phyloP scores from a whole-genome alignment of 2,329 filamentous ascomycete species.

The Dactylellina leptospora region DNA sequence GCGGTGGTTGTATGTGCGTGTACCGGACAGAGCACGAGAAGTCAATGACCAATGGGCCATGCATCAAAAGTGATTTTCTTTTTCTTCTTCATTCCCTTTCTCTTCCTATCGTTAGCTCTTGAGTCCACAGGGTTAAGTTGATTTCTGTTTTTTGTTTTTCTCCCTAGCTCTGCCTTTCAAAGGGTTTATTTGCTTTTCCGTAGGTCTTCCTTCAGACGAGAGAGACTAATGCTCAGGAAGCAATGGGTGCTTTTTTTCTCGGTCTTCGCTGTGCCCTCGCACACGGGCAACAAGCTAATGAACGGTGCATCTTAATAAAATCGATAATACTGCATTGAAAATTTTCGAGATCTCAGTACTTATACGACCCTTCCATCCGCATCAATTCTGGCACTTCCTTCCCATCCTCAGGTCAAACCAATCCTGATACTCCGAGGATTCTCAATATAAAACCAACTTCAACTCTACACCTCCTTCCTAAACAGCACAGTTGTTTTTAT shows the following conservation, averaged over 20 bases:
- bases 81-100: slow-evolving; percentile 3
- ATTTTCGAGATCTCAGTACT: slow-evolving; percentile 52
- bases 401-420: slow-evolving; percentile 44
- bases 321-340: slow-evolving; percentile 42
- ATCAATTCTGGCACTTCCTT: slow-evolving; percentile 52
- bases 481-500: slow-evolving; percentile 43
- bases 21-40: slow-evolving; percentile 18
- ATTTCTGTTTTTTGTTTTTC: slow-evolving; percentile 8
- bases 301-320: slow-evolving; percentile 47
- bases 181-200: not conserved
- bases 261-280: not conserved
- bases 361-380: slow-evolving; percentile 55
- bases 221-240: not conserved
- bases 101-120: not conserved
- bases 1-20: not conserved
- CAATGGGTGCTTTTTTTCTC: not conserved
- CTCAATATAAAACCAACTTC: slow-evolving; percentile 47
- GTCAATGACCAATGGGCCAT: slow-evolving; percentile 23
- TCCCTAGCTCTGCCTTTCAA: not conserved
- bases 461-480: slow-evolving; percentile 49
- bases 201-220: not conserved
- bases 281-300: slow-evolving; percentile 10
- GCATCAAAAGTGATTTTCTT: slow-evolving; percentile 22
- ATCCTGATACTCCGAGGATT: slow-evolving; percentile 46
- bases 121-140: slow-evolving; percentile 3